Evolutionary conservation across 2,329 filamentous ascomycete genomes (phyloP).

Genomic region (Lizonia empirigonia): DNA sequence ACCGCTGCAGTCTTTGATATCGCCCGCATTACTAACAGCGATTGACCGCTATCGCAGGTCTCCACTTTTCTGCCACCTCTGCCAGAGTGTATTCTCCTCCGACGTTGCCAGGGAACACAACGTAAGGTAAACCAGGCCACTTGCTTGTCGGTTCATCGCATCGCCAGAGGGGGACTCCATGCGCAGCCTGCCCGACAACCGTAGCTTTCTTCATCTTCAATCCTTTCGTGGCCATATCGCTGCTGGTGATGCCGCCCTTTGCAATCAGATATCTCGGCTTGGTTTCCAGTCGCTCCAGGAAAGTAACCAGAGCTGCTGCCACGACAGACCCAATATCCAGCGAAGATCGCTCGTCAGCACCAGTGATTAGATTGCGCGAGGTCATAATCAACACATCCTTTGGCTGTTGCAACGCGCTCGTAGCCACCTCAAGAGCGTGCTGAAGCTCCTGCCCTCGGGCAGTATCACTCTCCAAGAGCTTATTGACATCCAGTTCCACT

Average conservation of each 20-base stretch:
- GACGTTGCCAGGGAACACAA: slow-evolving; percentile 65
- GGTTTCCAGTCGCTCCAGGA: slow-evolving; percentile 55
- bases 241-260: slow-evolving; percentile 65
- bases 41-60: slow-evolving; percentile 18
- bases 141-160: slow-evolving; percentile 61
- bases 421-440: slow-evolving; percentile 40
- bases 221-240: slow-evolving; percentile 63
- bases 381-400: slow-evolving; percentile 66
- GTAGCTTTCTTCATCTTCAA: slow-evolving; percentile 60
- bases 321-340: slow-evolving; percentile 62
- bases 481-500: slow-evolving; percentile 57
- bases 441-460: slow-evolving; percentile 45
- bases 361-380: slow-evolving; percentile 59
- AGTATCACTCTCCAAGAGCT: slow-evolving; percentile 51
- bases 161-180: slow-evolving; percentile 64
- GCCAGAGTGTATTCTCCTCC: slow-evolving; percentile 44
- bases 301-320: slow-evolving; percentile 57
- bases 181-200: slow-evolving; percentile 63
- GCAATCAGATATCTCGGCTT: slow-evolving; percentile 63
- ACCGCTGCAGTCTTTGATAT: background rate
- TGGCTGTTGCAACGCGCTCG: slow-evolving; percentile 48
- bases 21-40: slow-evolving; percentile 9
- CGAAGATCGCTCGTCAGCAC: slow-evolving; percentile 56
- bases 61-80: slow-evolving; percentile 21
- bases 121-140: slow-evolving; percentile 59